Conservation (phyloP, 1,139 yeast genomes). For the Saccharomyces pastorianus region DNA sequence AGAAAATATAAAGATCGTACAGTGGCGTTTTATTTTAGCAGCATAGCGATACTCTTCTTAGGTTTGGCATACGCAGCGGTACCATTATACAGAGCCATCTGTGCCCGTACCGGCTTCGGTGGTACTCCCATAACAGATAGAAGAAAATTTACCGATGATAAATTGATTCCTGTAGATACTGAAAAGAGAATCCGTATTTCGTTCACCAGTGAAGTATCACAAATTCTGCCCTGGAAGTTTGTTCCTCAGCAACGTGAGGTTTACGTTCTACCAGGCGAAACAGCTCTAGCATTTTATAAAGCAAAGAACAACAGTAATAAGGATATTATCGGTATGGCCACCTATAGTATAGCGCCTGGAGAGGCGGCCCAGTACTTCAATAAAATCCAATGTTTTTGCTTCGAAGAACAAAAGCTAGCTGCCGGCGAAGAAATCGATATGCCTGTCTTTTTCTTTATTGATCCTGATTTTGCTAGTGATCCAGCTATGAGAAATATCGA, state of each 20-base stretch:
- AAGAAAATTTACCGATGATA: slow-evolving; percentile 74
- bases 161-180: slow-evolving; percentile 79
- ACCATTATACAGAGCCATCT: slow-evolving; percentile 82
- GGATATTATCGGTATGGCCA: slow-evolving; percentile 97
- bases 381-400: slow-evolving; percentile 95
- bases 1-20: slow-evolving; percentile 37
- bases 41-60: slow-evolving; percentile 62
- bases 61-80: slow-evolving; percentile 88
- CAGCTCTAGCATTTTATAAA: slow-evolving; percentile 91
- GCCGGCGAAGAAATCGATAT: slow-evolving; percentile 98
- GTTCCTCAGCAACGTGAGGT: slow-evolving; percentile 93
- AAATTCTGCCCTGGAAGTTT: slow-evolving; percentile 90
- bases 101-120: slow-evolving; percentile 94
- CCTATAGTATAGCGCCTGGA: slow-evolving; percentile 93
- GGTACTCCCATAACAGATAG: slow-evolving; percentile 90
- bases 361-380: slow-evolving; percentile 93
- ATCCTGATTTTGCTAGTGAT: slow-evolving; percentile 94
- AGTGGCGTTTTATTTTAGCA: slow-evolving; percentile 62
- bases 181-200: slow-evolving; percentile 72
- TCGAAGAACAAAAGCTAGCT: slow-evolving; percentile 86
- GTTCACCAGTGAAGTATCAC: slow-evolving; percentile 88
- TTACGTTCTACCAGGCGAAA: slow-evolving; percentile 91
- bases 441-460: slow-evolving; percentile 98
- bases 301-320: slow-evolving; percentile 80
- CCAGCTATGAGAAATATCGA: slow-evolving; percentile 88